Evolutionary conservation across 2,329 filamentous ascomycete genomes (phyloP).

Genomic region (Fonsecaea nubica): DNA sequence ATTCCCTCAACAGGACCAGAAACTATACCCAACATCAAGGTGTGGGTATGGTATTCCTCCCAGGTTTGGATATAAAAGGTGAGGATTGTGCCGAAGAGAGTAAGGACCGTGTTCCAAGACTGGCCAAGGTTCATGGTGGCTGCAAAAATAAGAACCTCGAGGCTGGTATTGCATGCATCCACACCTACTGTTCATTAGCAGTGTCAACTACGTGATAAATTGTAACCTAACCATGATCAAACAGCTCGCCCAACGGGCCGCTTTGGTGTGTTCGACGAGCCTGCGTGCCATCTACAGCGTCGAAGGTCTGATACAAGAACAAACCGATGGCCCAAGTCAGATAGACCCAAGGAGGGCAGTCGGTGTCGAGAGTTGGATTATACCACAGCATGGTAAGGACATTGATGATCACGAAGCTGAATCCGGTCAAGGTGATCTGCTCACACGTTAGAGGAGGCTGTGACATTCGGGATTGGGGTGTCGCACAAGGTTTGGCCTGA

Average conservation of each 20-base stretch:
- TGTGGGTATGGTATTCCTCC: conserved; percentile 99
- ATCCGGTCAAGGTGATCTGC: conserved; percentile 86
- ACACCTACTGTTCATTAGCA: conserved; percentile 61
- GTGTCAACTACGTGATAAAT: neutral
- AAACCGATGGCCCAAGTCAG: conserved; percentile 86
- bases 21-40: conserved; percentile 86
- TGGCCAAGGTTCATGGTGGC: conserved; percentile 92
- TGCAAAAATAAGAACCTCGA: conserved; percentile 90
- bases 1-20: conserved; percentile 96
- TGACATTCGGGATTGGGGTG: neutral
- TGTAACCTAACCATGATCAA: conserved; percentile 78
- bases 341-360: conserved; percentile 96
- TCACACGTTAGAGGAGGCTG: conserved; percentile 1
- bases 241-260: conserved; percentile 91
- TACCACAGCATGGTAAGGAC: conserved; percentile 94
- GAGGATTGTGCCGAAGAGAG: conserved; percentile 80
- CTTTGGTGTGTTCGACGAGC: conserved; percentile 90
- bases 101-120: conserved; percentile 84
- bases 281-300: conserved; percentile 93
- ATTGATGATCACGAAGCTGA: conserved; percentile 87
- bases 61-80: conserved; percentile 99
- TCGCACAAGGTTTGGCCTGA: conserved; percentile 62
- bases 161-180: conserved; percentile 93
- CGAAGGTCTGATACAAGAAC: conserved; percentile 97
- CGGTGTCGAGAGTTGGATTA: conserved; percentile 88